These are phyloP conservation scores for Polyporus arcularius DNA, from an alignment of 768 basidiomycete genomes.

Conservation along the genomic window DNA sequence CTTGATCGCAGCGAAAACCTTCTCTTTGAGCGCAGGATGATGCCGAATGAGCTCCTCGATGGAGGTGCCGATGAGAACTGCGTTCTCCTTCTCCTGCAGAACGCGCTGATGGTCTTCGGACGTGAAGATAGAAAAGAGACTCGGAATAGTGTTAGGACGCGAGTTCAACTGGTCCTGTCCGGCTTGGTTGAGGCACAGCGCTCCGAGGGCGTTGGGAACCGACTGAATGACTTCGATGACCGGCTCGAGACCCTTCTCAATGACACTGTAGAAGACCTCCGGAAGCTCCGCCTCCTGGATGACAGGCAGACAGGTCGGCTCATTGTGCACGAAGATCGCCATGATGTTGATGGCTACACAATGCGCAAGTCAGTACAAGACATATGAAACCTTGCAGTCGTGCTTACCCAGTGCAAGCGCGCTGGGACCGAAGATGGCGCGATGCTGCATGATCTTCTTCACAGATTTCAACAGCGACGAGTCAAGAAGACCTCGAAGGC, in stretches of 20 bases:
- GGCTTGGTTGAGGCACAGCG: conserved; percentile 89
- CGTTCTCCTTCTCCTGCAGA: conserved; percentile 91
- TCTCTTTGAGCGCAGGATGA: conserved; percentile 81
- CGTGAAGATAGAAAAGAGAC: conserved; percentile 84
- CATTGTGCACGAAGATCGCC: conserved; percentile 97
- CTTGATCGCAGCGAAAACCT: conserved; percentile 79
- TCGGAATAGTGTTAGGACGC: conserved; percentile 80
- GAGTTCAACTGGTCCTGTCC: conserved; percentile 81
- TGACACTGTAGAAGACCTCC: conserved; percentile 82
- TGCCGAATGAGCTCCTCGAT: conserved; percentile 97
- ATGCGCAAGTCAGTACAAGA: neutral
- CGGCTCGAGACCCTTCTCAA: conserved; percentile 84
- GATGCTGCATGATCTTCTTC: conserved; percentile 84
- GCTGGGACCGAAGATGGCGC: conserved; percentile 82
- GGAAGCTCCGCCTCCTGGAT: conserved; percentile 93
- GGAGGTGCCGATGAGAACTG: conserved; percentile 82
- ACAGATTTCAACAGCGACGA: conserved; percentile 80
- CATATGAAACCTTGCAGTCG: neutral
- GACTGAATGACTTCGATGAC: conserved; percentile 91
- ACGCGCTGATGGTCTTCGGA: conserved; percentile 82
- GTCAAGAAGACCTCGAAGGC: conserved; percentile 92
- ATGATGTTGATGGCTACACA: conserved; percentile 85
- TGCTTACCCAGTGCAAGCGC: conserved; percentile 80
- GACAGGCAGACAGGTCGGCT: conserved; percentile 90
- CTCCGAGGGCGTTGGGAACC: conserved; percentile 93